A percentile compares a stretch with the other conserved stretches of the same genome.
Evolutionary conservation across 2,329 filamentous ascomycete genomes (phyloP).

Genomic region (Botrytis porri): DNA sequence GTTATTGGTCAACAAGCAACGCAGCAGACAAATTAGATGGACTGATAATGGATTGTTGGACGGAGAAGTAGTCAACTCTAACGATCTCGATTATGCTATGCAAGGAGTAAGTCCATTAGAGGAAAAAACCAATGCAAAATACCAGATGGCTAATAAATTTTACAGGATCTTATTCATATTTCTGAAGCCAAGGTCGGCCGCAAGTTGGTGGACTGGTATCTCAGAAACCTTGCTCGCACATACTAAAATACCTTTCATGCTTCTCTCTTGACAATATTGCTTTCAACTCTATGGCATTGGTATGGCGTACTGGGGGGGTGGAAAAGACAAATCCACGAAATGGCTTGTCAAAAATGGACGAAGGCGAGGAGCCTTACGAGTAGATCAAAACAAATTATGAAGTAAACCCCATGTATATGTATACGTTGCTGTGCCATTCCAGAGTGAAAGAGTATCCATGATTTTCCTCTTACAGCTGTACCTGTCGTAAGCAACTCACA

Average conservation of each 20-base stretch:
- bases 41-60: slow-evolving; percentile 85
- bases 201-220: slow-evolving; percentile 97
- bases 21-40: slow-evolving; percentile 94
- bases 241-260: slow-evolving; percentile 58
- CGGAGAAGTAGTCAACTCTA: slow-evolving; percentile 88
- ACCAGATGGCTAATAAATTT: slow-evolving; percentile 25
- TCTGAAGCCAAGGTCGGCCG: slow-evolving; percentile 98
- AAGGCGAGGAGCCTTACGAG: slow-evolving; percentile 18
- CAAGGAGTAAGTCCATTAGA: slow-evolving; percentile 67
- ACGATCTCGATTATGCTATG: slow-evolving; percentile 95
- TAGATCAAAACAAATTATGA: slow-evolving; percentile 18
- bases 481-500: not conserved
- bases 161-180: slow-evolving; percentile 91
- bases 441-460: not conserved
- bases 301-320: slow-evolving; percentile 22
- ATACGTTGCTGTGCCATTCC: not conserved
- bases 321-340: slow-evolving; percentile 16
- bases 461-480: not conserved
- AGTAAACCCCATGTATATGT: slow-evolving; percentile 2
- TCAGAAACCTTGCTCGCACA: slow-evolving; percentile 91
- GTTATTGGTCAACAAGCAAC: slow-evolving; percentile 97
- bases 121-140: not conserved
- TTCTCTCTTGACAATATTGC: slow-evolving; percentile 27
- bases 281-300: slow-evolving; percentile 35
- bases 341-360: slow-evolving; percentile 15